Conservation (phyloP, 2,329 filamentous ascomycete species). For the Fusarium mangiferae region DNA sequence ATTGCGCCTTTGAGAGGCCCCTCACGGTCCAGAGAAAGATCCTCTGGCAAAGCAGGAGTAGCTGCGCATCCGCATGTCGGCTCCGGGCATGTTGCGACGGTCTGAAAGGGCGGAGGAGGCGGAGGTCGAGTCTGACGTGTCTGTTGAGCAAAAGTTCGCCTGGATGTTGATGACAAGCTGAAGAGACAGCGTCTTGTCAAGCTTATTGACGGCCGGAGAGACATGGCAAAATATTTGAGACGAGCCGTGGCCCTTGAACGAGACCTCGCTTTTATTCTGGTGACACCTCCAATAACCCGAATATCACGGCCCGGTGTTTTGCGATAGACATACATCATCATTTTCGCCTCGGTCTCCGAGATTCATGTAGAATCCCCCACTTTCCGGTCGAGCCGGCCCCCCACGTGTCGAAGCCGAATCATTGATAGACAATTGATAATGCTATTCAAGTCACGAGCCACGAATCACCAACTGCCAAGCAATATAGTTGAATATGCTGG, state of each 20-base stretch:
- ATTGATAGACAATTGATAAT: constrained; percentile 14
- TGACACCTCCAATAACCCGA: constrained; percentile 5
- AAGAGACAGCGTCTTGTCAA: constrained; percentile 22
- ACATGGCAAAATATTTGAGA: constrained; percentile 18
- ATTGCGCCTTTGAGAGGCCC: constrained; percentile 80
- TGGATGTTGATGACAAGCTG: constrained; percentile 6
- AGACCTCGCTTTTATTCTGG: not conserved
- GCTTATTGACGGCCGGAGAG: constrained; percentile 23
- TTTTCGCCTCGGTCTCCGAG: constrained; percentile 39
- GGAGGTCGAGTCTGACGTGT: constrained; percentile 27
- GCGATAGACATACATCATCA: constrained; percentile 24
- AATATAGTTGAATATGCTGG: not conserved
- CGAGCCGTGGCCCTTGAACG: not conserved
- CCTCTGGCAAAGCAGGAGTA: constrained; percentile 70
- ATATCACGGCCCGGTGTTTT: constrained; percentile 30
- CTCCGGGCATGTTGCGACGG: constrained; percentile 71
- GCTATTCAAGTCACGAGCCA: not conserved
- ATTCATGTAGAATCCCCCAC: constrained; percentile 29
- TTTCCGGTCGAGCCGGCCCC: constrained; percentile 35
- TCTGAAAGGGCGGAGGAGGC: constrained; percentile 52
- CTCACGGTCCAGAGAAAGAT: constrained; percentile 78
- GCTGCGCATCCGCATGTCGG: constrained; percentile 81
- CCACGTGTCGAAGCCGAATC: constrained; percentile 26
- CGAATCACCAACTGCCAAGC: not conserved
- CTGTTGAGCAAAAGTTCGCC: constrained; percentile 30